phyloP scores from a whole-genome alignment of 2,329 filamentous ascomycete genomes.

The Fusarium sp. region DNA sequence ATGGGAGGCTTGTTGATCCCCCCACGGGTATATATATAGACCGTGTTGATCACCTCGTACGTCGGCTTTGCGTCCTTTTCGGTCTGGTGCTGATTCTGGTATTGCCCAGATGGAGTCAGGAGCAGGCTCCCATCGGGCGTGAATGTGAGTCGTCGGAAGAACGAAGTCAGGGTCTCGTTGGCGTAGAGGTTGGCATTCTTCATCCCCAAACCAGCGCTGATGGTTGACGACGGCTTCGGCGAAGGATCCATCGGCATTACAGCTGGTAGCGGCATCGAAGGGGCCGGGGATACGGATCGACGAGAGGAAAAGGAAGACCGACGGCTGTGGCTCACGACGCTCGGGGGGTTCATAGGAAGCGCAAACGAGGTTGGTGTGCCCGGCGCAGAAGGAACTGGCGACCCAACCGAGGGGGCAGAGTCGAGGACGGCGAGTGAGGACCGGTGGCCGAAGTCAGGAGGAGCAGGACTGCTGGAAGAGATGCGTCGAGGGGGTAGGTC shows the following conservation, averaged over 20 bases:
- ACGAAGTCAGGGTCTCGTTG: conserved; percentile 96
- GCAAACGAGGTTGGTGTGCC: conserved; percentile 91
- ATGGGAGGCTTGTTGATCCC: conserved; percentile 97
- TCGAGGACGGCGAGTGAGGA: conserved; percentile 69
- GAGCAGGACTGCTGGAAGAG: conserved; percentile 91
- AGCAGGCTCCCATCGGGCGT: conserved; percentile 94
- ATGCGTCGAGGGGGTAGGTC: conserved; percentile 93
- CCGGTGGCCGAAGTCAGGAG: conserved; percentile 80
- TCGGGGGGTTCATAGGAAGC: conserved; percentile 95
- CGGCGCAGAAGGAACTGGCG: conserved; percentile 89
- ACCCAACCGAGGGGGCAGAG: conserved; percentile 73
- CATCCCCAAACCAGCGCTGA: conserved; percentile 69
- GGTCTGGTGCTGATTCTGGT: conserved; percentile 80
- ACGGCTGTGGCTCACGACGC: conserved; percentile 88
- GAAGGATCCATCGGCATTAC: conserved; percentile 95
- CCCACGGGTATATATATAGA: conserved; percentile 97
- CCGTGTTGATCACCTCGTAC: conserved; percentile 94
- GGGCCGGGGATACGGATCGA: conserved; percentile 91
- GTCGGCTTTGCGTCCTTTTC: conserved; percentile 77
- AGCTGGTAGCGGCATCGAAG: conserved; percentile 91
- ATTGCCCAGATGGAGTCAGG: conserved; percentile 95
- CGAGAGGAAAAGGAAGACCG: conserved; percentile 93
- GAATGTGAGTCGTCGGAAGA: conserved; percentile 94
- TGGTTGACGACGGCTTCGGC: conserved; percentile 75
- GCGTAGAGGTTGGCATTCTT: conserved; percentile 93